These are phyloP conservation scores for Acmispon strigosus DNA, from an alignment of 306 rosid genomes.

Conservation along the genomic window DNA sequence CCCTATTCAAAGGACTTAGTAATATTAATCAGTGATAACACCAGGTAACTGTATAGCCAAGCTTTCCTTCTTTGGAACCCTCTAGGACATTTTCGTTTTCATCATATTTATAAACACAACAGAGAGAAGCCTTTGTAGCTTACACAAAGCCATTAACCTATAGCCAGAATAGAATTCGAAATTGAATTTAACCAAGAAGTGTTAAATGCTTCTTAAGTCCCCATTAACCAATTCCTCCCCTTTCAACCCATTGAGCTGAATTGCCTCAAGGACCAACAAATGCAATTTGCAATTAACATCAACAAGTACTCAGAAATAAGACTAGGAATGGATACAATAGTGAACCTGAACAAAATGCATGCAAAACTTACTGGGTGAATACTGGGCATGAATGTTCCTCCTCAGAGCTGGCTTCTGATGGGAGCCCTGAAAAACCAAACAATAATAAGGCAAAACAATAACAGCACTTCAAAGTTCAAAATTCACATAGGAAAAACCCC, in stretches of 20 bases:
- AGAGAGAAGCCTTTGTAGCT: background rate
- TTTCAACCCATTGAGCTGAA: background rate
- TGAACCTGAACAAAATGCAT: background rate
- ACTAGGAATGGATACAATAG: background rate
- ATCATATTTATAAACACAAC: background rate
- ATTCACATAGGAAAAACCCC: background rate
- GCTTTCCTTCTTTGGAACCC: background rate
- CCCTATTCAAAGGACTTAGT: too few species aligned
- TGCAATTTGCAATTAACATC: background rate
- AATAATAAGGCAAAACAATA: background rate
- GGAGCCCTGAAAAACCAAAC: conserved; percentile 46
- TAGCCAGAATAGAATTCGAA: background rate
- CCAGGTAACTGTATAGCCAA: too few species aligned
- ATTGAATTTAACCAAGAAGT: background rate
- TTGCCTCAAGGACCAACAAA: background rate
- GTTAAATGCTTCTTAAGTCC: background rate
- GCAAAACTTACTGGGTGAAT: conserved; percentile 57
- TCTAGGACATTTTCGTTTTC: background rate
- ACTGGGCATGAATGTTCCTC: conserved; percentile 33
- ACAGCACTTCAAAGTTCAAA: background rate
- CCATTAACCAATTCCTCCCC: background rate
- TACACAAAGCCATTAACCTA: background rate
- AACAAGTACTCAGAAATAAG: background rate
- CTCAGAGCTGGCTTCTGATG: conserved; percentile 39
- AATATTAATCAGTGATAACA: too few species aligned